Evolutionary conservation across 2,329 filamentous ascomycete species (phyloP).

Genomic region (Monosporascus ibericus): DNA sequence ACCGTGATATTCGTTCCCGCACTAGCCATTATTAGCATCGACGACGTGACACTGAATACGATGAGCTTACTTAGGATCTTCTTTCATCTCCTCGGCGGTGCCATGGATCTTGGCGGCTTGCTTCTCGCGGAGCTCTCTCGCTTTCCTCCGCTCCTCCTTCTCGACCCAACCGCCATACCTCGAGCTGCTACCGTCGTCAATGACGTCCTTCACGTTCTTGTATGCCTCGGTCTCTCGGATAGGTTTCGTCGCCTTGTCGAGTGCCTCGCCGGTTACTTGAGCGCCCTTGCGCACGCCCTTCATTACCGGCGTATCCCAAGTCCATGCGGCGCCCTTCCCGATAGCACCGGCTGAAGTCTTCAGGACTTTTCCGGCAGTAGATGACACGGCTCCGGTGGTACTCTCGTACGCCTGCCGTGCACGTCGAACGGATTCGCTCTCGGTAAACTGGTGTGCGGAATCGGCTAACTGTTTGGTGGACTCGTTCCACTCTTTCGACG

Average conservation of each 20-base stretch:
- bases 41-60: conserved; percentile 7
- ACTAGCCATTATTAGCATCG: conserved; percentile 42
- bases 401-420: conserved; percentile 83
- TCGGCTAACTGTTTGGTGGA: conserved; percentile 91
- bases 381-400: conserved; percentile 75
- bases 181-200: conserved; percentile 94
- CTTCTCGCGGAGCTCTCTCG: conserved; percentile 68
- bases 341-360: conserved; percentile 82
- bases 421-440: conserved; percentile 84
- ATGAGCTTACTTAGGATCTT: conserved; percentile 76
- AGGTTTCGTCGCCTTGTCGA: conserved; percentile 93
- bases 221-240: conserved; percentile 92
- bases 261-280: conserved; percentile 73
- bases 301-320: conserved; percentile 91
- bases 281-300: conserved; percentile 86
- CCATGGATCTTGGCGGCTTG: conserved; percentile 44
- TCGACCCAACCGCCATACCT: conserved; percentile 95
- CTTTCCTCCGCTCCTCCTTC: conserved; percentile 84
- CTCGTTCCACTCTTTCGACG: conserved; percentile 98
- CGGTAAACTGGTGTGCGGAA: conserved; percentile 82
- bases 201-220: conserved; percentile 90
- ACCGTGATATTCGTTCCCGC: conserved; percentile 91
- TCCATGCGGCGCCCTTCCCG: conserved; percentile 89
- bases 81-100: conserved; percentile 58
- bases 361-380: conserved; percentile 71